Percentiles rank a stretch among this genome's conserved stretches.
These are phyloP conservation scores for Drechslerella coelobrocha DNA, from an alignment of 2,329 filamentous ascomycete genomes.

Conservation along the genomic window DNA sequence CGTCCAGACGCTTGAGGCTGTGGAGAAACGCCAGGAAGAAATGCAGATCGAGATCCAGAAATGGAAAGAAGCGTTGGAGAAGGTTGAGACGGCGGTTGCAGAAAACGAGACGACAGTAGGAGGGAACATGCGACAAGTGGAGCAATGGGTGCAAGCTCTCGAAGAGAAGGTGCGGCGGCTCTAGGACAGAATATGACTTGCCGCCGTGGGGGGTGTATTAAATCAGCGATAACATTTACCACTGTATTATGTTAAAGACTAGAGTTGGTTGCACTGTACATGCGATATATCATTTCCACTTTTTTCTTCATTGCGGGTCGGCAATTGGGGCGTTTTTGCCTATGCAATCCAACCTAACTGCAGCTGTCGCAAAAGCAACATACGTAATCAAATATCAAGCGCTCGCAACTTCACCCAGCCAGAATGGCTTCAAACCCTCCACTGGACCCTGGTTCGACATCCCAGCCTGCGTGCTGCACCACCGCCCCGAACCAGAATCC, in stretches of 20 bases:
- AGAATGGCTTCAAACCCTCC: not conserved
- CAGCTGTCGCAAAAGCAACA: not conserved
- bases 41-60: constrained; percentile 83
- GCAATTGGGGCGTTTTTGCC: no score
- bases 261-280: no score
- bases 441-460: no score
- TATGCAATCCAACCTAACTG: no score
- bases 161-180: constrained; percentile 76
- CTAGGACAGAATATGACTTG: constrained; percentile 55
- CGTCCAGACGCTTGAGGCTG: constrained; percentile 74
- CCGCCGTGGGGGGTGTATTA: not conserved
- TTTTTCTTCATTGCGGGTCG: no score
- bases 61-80: constrained; percentile 81
- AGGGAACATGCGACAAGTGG: constrained; percentile 82
- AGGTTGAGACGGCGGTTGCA: constrained; percentile 76
- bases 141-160: constrained; percentile 85
- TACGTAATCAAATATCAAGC: not conserved
- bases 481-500: no score
- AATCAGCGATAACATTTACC: not conserved
- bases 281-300: no score
- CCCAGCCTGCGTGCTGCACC: no score
- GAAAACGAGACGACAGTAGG: constrained; percentile 74
- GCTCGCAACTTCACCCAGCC: not conserved
- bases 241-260: no score
- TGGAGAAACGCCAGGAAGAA: constrained; percentile 80